Base-by-base conservation (phyloP, 75 land plant species). In the Gnetum montanum region DNA sequence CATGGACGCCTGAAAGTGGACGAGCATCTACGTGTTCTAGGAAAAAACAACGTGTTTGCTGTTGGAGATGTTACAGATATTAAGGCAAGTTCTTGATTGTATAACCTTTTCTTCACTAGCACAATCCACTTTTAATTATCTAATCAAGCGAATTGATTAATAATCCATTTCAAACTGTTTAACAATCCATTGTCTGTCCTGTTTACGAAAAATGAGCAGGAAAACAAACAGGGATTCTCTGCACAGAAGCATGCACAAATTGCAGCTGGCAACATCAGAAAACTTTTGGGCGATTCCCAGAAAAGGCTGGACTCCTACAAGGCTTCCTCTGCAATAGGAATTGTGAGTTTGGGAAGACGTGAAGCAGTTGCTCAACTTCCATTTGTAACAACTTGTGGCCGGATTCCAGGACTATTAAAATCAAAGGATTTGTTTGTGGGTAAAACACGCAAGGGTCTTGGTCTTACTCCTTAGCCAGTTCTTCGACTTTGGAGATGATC, bases 351-450 rank as follows among this genome's bases (percentile, higher is more conserved):
- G 37, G 76, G 76, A 35, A 54, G 75, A 24, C 12, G 54, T 8
- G 22, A 10, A 15, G 74, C 67, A 38, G 67, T 72, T 52, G 75
- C 75, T 45, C 75, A 72, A 31, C 55, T 70, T 23, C 75, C 75
- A 1, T 72, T 62, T 62, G 67, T 65, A 29, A 72, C 75, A 7
- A 13, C 40, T 6, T 6, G 69, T 13, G 75, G 75, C 13, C 46
- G 59, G 31, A 25, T 72, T 30, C 74, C 75, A 23, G 75, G 68
- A 2, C 15, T 18, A 43, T 22, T 72, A 13, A 72, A 72, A 46
- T 50, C 57, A 31, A 53, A 36, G 44, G 75, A 62, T 40, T 47
- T 72, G 35, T 70, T 70, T 70, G 74, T 72, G 55, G 73, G 60
- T 25, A 62, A 27, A 30, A 54, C 66, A 2, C 29, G 75, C 1